These are phyloP conservation scores for Saprolegnia parasitica DNA, from an alignment of 352 stramenopile genomes.

Conservation along the genomic window DNA sequence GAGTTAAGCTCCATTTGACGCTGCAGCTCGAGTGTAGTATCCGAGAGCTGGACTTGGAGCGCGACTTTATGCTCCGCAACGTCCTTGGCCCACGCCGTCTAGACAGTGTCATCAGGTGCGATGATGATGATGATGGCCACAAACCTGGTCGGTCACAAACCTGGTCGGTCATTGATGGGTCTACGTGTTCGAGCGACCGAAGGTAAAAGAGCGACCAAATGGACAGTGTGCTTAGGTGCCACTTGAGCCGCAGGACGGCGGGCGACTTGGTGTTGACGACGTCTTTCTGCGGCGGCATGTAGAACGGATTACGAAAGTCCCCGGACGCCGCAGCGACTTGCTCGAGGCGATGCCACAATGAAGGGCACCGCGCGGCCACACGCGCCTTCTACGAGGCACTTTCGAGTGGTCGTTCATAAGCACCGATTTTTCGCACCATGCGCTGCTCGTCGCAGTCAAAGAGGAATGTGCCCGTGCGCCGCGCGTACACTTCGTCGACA, in stretches of 20 bases:
- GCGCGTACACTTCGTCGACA: conserved; percentile 94
- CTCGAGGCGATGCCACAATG: conserved; percentile 59
- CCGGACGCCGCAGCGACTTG: conserved; percentile 35
- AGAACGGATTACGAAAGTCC: conserved; percentile 79
- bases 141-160: conserved; percentile 59
- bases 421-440: conserved; percentile 37
- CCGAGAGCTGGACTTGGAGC: conserved; percentile 59
- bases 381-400: conserved; percentile 45
- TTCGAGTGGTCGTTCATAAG: background rate
- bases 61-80: conserved; percentile 74
- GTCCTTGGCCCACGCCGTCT: conserved; percentile 82
- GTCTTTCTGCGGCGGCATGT: conserved; percentile 46
- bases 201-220: conserved; percentile 85
- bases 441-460: conserved; percentile 93
- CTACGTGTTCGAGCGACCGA: conserved; percentile 60
- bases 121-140: conserved; percentile 34
- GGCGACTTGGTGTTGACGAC: conserved; percentile 47
- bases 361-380: conserved; percentile 54
- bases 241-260: conserved; percentile 75
- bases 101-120: conserved; percentile 18
- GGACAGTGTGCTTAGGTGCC: conserved; percentile 73
- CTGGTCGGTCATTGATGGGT: conserved; percentile 33
- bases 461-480: conserved; percentile 96
- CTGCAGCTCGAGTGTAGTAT: conserved; percentile 62
- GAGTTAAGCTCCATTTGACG: conserved; percentile 69